Conservation (phyloP, 1,139 yeast genomes). For the Nakaseomyces sp. region DNA sequence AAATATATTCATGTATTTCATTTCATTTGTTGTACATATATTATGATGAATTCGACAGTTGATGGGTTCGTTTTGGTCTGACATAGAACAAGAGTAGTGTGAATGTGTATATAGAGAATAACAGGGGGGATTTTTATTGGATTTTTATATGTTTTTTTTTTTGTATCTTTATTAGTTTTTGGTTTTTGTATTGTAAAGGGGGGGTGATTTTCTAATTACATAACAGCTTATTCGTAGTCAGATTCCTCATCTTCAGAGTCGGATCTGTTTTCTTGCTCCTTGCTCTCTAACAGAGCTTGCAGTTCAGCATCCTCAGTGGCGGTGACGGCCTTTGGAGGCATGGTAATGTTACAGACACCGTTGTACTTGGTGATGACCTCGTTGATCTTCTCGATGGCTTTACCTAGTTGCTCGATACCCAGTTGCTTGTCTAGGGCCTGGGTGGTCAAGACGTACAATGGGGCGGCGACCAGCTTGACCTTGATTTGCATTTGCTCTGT, state of each 20-base stretch:
- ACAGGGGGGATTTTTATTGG: too few relatives aligned
- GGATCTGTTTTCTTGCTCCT: conserved; percentile 56
- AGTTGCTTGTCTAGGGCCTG: conserved; percentile 86
- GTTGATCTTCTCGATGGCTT: conserved; percentile 70
- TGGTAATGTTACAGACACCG: conserved; percentile 85
- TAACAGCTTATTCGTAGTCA: conserved; percentile 31
- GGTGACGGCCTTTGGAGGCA: conserved; percentile 98
- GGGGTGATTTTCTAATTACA: not conserved
- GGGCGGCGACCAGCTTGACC: conserved; percentile 95
- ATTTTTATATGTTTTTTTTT: not conserved
- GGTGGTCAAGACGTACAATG: conserved; percentile 86
- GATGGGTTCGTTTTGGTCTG: too few relatives aligned
- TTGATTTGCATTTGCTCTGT: conserved; percentile 80
- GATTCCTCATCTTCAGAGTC: conserved; percentile 54
- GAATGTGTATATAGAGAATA: too few relatives aligned
- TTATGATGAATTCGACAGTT: too few relatives aligned
- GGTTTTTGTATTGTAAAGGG: not conserved
- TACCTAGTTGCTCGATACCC: conserved; percentile 70
- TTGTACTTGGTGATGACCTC: conserved; percentile 63
- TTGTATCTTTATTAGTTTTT: not conserved
- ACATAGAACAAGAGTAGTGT: too few relatives aligned
- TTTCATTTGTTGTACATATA: too few relatives aligned
- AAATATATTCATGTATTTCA: too few relatives aligned
- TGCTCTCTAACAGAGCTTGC: conserved; percentile 80
- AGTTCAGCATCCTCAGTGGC: conserved; percentile 98